Conservation (phyloP, 305 asterid genomes). For the Fraxinus sp. region DNA sequence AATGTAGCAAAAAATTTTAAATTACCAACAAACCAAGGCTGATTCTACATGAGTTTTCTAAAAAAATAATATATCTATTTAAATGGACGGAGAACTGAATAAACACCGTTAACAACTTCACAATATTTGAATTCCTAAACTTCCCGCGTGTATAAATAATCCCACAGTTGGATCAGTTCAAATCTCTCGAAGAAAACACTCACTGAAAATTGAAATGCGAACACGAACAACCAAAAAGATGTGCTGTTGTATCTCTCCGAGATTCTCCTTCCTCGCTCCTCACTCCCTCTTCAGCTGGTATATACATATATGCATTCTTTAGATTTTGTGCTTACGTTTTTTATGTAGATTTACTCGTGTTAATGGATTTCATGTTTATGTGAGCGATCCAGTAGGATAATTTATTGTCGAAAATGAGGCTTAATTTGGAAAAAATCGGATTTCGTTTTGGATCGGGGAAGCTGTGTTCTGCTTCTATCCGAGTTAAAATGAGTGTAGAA, state of each 20-base stretch:
- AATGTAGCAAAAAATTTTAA: too few relatives aligned
- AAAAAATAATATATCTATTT: background rate
- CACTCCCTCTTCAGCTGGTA: slow-evolving; percentile 77
- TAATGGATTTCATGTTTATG: background rate
- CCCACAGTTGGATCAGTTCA: background rate
- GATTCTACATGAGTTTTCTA: too few relatives aligned
- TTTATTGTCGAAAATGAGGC: background rate
- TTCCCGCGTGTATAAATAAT: slow-evolving; percentile 43
- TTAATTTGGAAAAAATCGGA: background rate
- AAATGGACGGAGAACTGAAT: slow-evolving; percentile 3
- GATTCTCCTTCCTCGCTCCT: slow-evolving; percentile 38
- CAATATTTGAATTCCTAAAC: slow-evolving; percentile 28
- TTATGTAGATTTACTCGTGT: background rate
- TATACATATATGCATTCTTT: background rate
- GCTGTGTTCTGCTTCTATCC: slow-evolving; percentile 5
- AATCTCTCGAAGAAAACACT: background rate
- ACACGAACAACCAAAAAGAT: slow-evolving; percentile 63
- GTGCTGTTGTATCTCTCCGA: slow-evolving; percentile 80
- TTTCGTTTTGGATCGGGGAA: background rate
- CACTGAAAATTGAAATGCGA: slow-evolving; percentile 67
- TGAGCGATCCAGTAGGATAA: background rate
- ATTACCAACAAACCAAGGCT: background rate
- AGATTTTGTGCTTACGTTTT: background rate
- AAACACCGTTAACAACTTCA: slow-evolving; percentile 25
- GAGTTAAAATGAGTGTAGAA: background rate